These are phyloP conservation scores for Chlorella vulgaris DNA, from an alignment of 139 green algal genomes.

Conservation along the genomic window DNA sequence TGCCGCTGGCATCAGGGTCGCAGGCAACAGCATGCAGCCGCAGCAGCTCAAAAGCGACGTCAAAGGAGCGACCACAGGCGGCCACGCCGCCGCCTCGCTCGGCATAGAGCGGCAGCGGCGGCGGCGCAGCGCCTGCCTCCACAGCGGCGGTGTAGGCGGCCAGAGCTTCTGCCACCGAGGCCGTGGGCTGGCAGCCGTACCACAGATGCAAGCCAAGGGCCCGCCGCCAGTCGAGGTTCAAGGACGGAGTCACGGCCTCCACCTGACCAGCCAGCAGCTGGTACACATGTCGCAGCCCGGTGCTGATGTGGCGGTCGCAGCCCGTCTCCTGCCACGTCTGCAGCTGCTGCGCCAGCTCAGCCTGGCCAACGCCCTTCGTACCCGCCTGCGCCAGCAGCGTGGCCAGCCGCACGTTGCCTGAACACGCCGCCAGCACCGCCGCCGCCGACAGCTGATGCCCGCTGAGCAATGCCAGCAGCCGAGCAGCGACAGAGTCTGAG, in stretches of 20 bases:
- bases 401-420: conserved; percentile 75
- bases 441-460: conserved; percentile 62
- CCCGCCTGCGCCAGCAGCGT: conserved; percentile 68
- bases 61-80: conserved; percentile 15
- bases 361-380: not conserved
- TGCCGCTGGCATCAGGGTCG: conserved; percentile 12
- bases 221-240: conserved; percentile 80
- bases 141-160: conserved; percentile 2
- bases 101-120: conserved; percentile 53
- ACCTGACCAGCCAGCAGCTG: conserved; percentile 71
- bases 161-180: conserved; percentile 25
- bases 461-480: conserved; percentile 68
- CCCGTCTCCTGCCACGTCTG: conserved; percentile 54
- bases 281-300: conserved; percentile 58
- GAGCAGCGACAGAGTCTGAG: not conserved
- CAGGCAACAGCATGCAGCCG: conserved; percentile 51
- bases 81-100: conserved; percentile 34
- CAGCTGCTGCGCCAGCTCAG: conserved; percentile 69
- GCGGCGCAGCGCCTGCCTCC: conserved; percentile 11
- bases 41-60: conserved; percentile 76
- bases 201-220: conserved; percentile 79
- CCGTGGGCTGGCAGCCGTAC: conserved; percentile 40
- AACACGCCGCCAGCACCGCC: conserved; percentile 55
- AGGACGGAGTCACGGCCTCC: conserved; percentile 37
- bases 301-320: conserved; percentile 48